Evolutionary conservation across 495 filamentous ascomycete genomes (phyloP), one percentile per base, ranked within the genome.

Genomic region (Aspergillus carlsbadensis): DNA sequence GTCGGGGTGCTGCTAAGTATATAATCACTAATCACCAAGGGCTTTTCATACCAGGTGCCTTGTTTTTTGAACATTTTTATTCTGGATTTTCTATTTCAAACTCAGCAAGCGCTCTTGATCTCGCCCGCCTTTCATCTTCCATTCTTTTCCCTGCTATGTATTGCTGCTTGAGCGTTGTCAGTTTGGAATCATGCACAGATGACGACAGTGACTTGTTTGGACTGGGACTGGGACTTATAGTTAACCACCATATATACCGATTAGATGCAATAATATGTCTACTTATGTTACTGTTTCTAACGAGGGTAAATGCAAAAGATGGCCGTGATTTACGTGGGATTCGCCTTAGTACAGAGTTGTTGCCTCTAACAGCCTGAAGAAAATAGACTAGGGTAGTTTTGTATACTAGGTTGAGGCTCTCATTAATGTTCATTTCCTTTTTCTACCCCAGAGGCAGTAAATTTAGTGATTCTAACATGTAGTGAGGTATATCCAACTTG

Each of bases 201-300:
- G 41, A 65, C 33, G 58, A 65, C 48, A 59, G 56, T 58, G 54
- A 53, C 45, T 63, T 31, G 3, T 42, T 22, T 34, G 18, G 43
- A 21, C 50, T 60, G 17, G 6, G 35, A 46, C 20, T 49, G 6
- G 21, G 11, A 21, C 5, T 22, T 49, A 50, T 57, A 35, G 24
- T 6, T 51, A 29, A 51, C 11, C 20, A 13, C 37, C 10, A n/a
- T 47, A 20, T 14, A 49, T 47, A 43, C 31, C 41, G 40, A 24
- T 44, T 47, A 49, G 17, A 41, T 29, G 11, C 35, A 50, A 57
- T 44, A 29, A 29, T 29, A 39, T 39, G 15, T n/a, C n/a, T n/a
- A n/a, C n/a, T n/a, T 39, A 39, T 39, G 36, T 14, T 10, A 39
- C 15, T 5, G 36, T 14, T 39, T 14, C 5, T 5, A 5, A 14